Evolutionary conservation across 148 eudicot species (phyloP).

Genomic region (Silene uniflora): DNA sequence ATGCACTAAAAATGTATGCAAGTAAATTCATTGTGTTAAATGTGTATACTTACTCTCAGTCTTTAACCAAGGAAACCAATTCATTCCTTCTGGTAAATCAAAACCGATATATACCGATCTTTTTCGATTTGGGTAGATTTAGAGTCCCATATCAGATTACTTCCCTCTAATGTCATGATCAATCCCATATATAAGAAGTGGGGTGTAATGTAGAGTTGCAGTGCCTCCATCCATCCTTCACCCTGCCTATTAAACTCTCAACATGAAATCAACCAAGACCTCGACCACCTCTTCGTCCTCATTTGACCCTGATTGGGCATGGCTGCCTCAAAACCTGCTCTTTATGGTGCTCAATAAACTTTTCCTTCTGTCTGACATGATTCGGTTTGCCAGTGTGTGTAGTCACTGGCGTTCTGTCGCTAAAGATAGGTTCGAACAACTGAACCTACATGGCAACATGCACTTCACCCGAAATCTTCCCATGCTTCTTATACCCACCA

Average conservation of each 20-base stretch:
- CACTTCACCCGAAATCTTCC: slow-evolving; percentile 8
- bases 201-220: not conserved
- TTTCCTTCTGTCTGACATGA: slow-evolving; percentile 14
- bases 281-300: slow-evolving; percentile 1
- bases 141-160: slow-evolving; percentile 2
- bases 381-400: slow-evolving; percentile 15
- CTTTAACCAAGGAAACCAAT: not conserved
- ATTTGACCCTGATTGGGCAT: slow-evolving; percentile 12
- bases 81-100: not conserved
- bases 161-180: not conserved
- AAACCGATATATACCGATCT: not conserved
- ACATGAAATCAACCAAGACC: slow-evolving; percentile 8
- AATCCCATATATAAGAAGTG: slow-evolving; percentile 6
- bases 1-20: not conserved
- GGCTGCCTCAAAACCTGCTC: slow-evolving; percentile 6
- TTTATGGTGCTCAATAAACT: slow-evolving; percentile 19
- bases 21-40: not conserved
- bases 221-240: not conserved
- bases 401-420: slow-evolving; percentile 11
- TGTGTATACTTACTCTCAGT: not conserved
- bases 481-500: slow-evolving; percentile 8
- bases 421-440: slow-evolving; percentile 9
- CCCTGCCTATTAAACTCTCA: not conserved
- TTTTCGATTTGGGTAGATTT: slow-evolving; percentile 13
- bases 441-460: slow-evolving; percentile 12